Conservation (phyloP, 495 filamentous ascomycete genomes). For the Aspergillus taichungensis region DNA sequence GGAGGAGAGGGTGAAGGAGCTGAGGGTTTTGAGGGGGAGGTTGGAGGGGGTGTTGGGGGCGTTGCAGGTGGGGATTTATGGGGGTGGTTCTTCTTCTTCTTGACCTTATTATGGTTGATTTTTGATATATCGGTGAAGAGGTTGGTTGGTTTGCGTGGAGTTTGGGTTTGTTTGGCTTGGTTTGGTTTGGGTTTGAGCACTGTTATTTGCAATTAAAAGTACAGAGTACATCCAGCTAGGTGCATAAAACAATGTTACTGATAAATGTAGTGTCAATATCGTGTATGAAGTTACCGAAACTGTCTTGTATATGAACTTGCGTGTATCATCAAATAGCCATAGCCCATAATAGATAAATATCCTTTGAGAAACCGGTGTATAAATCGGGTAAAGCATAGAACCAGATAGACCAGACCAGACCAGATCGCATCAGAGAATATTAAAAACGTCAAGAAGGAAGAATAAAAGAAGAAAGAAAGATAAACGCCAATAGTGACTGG, state of each 20-base stretch:
- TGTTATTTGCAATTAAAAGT: not conserved
- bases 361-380: not conserved
- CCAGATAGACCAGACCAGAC: too few relatives aligned
- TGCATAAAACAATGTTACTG: too few relatives aligned
- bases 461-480: conserved; percentile 1
- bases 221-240: not conserved
- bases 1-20: conserved; percentile 59
- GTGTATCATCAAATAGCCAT: conserved; percentile 3
- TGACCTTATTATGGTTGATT: not conserved
- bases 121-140: not conserved
- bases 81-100: not conserved
- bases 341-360: not conserved
- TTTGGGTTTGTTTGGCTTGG: too few relatives aligned
- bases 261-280: too few relatives aligned
- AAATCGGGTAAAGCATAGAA: too few relatives aligned
- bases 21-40: conserved; percentile 54
- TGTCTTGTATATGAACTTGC: not conserved
- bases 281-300: not conserved
- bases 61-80: conserved; percentile 32
- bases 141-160: too few relatives aligned
- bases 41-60: conserved; percentile 53
- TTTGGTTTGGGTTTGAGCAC: not conserved
- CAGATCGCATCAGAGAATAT: not conserved
- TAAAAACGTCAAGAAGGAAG: not conserved
- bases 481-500: not conserved